Evolutionary conservation across 2,329 filamentous ascomycete species (phyloP), one percentile per base, ranked within the genome.

Genomic region (Sarocladium oryzae): DNA sequence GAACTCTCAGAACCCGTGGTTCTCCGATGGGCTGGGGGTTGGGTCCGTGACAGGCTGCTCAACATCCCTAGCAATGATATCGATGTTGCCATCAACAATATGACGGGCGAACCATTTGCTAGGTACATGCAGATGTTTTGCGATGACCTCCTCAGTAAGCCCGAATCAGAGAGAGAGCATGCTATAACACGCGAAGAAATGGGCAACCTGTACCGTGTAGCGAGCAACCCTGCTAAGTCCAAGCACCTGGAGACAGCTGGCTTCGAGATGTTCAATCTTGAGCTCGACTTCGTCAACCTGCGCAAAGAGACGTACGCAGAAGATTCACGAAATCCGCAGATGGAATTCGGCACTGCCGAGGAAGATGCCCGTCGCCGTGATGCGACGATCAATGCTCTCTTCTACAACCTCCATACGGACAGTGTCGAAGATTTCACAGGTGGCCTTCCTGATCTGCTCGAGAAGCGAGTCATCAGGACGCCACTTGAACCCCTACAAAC

Each of bases 161-260:
- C 79, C 0, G 77, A 76, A 4, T 82, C 84, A 53, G 69, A 79
- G 3, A 71, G 78, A 49, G 84, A 82, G 61, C 85, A 91, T 60
- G 69, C 68, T 9, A 74, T 85, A 46, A 36, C 30, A 36, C 65
- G 66, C 26, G 63, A 69, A 16, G 77, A 78, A 50, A 75, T 93
- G 50, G 85, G 86, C 48, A 85, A 81, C 56, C 75, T 96, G 28
- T 86, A 96, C 74, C 95, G 89, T 66, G 92, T 96, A 58, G 85
- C 86, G 50, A 86, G 86, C 52, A 97, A 97, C 65, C 92, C 91
- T 1, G 90, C 96, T 61, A 96, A 96, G 70, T 96, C 90, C 18
- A 97, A 97, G 70, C 89, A 97, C 64, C 79, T 97, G 13, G 92
- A 95, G 68, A 97, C 92, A 0, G 88, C 89, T 46, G 95, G 89